Base-by-base conservation (phyloP, 805 yeast genomes). In the Hanseniaspora lindneri region DNA sequence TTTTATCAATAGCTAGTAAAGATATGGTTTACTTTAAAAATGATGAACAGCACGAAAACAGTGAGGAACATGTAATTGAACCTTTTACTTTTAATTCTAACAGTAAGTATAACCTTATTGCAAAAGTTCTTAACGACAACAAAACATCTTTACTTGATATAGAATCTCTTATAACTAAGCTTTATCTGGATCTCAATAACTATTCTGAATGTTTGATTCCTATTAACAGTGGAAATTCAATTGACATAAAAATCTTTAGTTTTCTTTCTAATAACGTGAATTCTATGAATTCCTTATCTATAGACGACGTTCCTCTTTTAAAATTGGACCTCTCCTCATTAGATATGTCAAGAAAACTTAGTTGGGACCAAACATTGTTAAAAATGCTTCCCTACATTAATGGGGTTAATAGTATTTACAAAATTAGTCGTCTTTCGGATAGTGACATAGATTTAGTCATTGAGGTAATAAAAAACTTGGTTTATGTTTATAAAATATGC, bases 321-420 rank as follows among this genome's bases (percentile, higher is more conserved):
- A 80, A 89, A 0, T 95, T 92, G 1, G 77, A 79, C 46, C 66
- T 92, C 29, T 72, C 73, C 25, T 67, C 74, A 33, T 69, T 92
- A 53, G 79, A 85, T 37, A 30, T 46, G 23, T 33, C 43, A 5
- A 46, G 20, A 36, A 98, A 92, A 62, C 81, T 83, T 8, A 81
- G 83, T 57, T 92, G 98, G 96, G 98, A 92, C 63, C 96, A 96
- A 1, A 89, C 97, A 1, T 82, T 92, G 92, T 69, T 86, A 40
- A 80, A 83, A 55, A 83, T 92, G 21, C 65, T 85, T 10, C 95
- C 96, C 0, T 82, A 71, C 55, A 85, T 92, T 43, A 77, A 92
- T 58, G 98, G 99, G 1, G 70, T 87, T 42, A 89, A 89, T 60
- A 83, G 92, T 5, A 77, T 92, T 17, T 71, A 77, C 32, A 72